Evolutionary conservation across 2,329 filamentous ascomycete species (phyloP).

Genomic region (Monosporascus ibericus): DNA sequence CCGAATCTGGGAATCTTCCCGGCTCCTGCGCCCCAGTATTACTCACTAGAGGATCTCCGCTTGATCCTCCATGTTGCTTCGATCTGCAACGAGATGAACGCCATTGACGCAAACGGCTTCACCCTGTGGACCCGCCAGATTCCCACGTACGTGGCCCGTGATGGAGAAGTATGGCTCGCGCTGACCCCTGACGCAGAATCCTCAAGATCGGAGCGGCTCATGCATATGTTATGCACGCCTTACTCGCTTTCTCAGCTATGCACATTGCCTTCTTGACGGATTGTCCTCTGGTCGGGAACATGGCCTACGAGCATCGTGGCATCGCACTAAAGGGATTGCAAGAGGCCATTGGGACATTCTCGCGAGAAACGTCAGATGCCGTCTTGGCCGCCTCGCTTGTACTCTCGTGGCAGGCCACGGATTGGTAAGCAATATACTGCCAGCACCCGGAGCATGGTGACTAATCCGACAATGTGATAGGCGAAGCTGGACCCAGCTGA

Average conservation of each 20-base stretch:
- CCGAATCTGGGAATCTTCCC: constrained; percentile 73
- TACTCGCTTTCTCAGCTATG: constrained; percentile 90
- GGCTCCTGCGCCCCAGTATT: constrained; percentile 64
- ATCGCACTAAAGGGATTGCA: constrained; percentile 82
- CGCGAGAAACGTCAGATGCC: constrained; percentile 79
- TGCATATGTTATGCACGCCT: constrained; percentile 87
- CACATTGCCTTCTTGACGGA: constrained; percentile 87
- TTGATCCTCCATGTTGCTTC: constrained; percentile 87
- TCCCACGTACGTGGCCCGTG: constrained; percentile 62
- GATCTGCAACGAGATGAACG: constrained; percentile 75
- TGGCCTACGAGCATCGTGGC: constrained; percentile 84
- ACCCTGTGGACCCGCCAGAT: constrained; percentile 92
- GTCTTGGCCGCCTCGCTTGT: constrained; percentile 87
- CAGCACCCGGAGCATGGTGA: constrained; percentile 21
- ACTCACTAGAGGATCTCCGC: constrained; percentile 72
- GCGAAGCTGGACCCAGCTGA: constrained; percentile 87
- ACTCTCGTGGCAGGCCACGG: constrained; percentile 91
- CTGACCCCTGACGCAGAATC: constrained; percentile 49
- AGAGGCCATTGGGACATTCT: constrained; percentile 80
- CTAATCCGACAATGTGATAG: constrained; percentile 43
- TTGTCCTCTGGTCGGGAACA: constrained; percentile 76
- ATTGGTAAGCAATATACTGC: constrained; percentile 65
- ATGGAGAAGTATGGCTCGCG: constrained; percentile 4
- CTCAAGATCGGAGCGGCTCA: constrained; percentile 76
- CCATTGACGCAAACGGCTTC: constrained; percentile 72